Base-by-base conservation (phyloP, 2,329 filamentous ascomycete species). In the Fragosphaeria purpurea region DNA sequence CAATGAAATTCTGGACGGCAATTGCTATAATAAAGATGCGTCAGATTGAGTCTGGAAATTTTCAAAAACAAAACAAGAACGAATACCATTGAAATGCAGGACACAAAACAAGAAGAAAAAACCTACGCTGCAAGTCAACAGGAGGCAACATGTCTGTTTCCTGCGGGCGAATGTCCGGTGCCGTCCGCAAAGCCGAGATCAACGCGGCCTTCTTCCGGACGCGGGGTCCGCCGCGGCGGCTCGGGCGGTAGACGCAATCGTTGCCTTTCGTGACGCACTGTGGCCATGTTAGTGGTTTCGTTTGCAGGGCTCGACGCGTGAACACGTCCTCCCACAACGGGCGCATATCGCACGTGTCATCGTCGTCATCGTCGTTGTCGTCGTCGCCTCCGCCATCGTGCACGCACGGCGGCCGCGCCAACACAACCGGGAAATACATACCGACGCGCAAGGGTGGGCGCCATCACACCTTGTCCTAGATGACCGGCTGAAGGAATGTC, bases 181-280 rank as follows among this genome's bases (percentile, higher is more conserved):
- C 35, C n/a, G 56, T 42, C 63, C 62, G 50, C 59, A 59, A n/a
- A 1, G 47, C 44, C 5, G 44, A 32, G 42, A 61, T 61, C 47
- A 58, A 56, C 44, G 61, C 55, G 32, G 60, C 54, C 59, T 70
- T 71, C 58, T 69, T 70, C 46, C 69, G 67, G 41, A 70, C 62
- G 30, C 70, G 67, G 46, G 70, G 67, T 1, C 70, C 70, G 39
- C 70, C 70, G 48, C 70, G 66, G 33, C 69, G 61, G 53, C 69
- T 72, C 1, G 70, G 69, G 39, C 65, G 66, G 58, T 72, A 72
- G 44, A 67, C 59, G 56, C 70, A 72, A 34, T 70, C 67, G 48
- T 68, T 67, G 40, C 61, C 62, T 54, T 67, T 68, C 47, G 59
- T 65, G 38, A 65, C 56, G 53, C 70, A 72, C 68, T 71, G 52